Base-by-base conservation (phyloP, 2,329 filamentous ascomycete species). In the Botrytis hyacinthi region DNA sequence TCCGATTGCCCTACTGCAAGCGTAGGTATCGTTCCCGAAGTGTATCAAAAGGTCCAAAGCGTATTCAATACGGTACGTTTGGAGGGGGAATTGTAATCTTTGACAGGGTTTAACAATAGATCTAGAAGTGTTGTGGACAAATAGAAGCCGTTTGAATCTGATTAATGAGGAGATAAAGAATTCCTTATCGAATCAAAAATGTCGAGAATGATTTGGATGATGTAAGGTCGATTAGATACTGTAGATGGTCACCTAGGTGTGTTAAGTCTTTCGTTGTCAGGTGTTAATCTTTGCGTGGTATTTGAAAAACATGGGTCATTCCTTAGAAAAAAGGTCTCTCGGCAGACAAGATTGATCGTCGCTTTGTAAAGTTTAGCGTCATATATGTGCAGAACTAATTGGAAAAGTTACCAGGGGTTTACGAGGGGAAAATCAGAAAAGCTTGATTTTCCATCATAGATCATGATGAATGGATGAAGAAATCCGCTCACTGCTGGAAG, bases 311-410 rank as follows among this genome's bases (percentile, higher is more conserved):
- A 51, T 26, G 63, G 62, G 20, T 35, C 16, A 29, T 37, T 51
- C 48, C 48, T 7, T 54, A n/a, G 5, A 14, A n/a, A 48, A 54
- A 22, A 48, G 35, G 35, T 54, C 46, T 54, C 20, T 68, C 48
- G 35, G 62, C 62, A 66, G 42, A 66, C 29, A 35, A 35, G 62
- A 66, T 48, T 46, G 62, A 65, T 46, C 62, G 40, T 65, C 62
- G 40, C 42, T 44, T 32, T 29, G 40, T 26, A 44, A 8, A n/a
- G 26, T 42, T 67, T 68, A 68, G 65, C 48, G 46, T 42, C 65
- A 29, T 68, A 44, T 40, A 40, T 10, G 6, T 54, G 46, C 65
- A 54, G 46, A 54, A 54, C 14, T 54, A 12, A 57, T 32, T 18
- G n/a, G 1, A 18, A 18, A 32, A 9, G n/a, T 8, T 29, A 42